Evolutionary conservation across 148 eudicot species (phyloP), one percentile per base, ranked within the genome.

Genomic region (Linanthus parryae): DNA sequence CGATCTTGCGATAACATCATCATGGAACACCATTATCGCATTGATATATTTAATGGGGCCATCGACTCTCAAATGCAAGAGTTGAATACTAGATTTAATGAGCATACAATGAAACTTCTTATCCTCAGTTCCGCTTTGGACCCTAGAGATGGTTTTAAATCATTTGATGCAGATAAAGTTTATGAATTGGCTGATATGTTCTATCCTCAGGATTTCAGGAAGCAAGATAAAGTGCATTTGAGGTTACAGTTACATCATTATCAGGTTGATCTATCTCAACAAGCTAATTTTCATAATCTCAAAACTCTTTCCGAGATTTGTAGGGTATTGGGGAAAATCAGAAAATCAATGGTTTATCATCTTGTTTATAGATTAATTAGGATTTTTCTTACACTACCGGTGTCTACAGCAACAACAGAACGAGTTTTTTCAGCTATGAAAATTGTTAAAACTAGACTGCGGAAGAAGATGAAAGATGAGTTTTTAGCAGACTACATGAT

Each of bases 251-350:
- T 53, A 11, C 58, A 17, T 1, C 52, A 43, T 12, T 62, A 31
- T 18, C 22, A 16, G 51, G n/a, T 40, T 13, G 45, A 44, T 24
- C 29, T 62, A 18, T 35, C 52, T 6, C 14, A 23, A 22, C 52
- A 52, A 31, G 28, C 19, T 2, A 17, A 62, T 5, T 34, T 52
- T 7, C 14, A 52, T 14, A 25, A 52, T 5, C 17, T 43, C 10
- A 7, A 22, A 3, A 53, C 52, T 3, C 8, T 53, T 30, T 26
- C 43, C 19, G 58, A 62, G 30, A 44, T 62, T 15, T 62, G 52
- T 25, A 23, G 20, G 25, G 52, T 58, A 12, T 12, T 54, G 25
- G 44, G 11, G 3, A 13, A n/a, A 10, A 50, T 37, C 4, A 14
- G 18, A 11, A 61, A 28, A 16, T 5, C 39, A 13, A 28, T 19